These are phyloP conservation scores for Prinsepia uniflora DNA, from an alignment of 306 rosid species.

Conservation along the genomic window DNA sequence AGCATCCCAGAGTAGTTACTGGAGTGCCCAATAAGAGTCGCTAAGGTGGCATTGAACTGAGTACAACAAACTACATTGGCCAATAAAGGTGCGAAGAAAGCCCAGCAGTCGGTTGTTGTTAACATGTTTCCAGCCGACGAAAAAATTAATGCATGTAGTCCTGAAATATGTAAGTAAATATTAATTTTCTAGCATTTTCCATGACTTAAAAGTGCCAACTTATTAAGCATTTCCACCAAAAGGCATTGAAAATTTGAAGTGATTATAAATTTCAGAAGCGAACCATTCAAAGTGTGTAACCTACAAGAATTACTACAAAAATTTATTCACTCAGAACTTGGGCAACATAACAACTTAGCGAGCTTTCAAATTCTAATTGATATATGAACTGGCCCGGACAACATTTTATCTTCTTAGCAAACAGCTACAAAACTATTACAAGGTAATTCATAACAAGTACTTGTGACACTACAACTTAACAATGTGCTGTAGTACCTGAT, in stretches of 20 bases:
- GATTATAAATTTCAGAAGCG: neutral
- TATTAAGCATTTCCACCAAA: neutral
- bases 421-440: neutral
- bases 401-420: neutral
- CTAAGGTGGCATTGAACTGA: slow-evolving; percentile 50
- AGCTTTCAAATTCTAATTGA: neutral
- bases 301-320: neutral
- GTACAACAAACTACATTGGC: slow-evolving; percentile 72
- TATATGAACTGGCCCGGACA: neutral
- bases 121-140: slow-evolving; percentile 37
- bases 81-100: slow-evolving; percentile 62
- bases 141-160: slow-evolving; percentile 47
- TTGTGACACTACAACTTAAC: neutral
- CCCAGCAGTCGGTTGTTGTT: slow-evolving; percentile 61
- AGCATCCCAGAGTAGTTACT: slow-evolving; percentile 56
- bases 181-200: neutral
- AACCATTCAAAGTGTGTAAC: neutral
- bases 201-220: neutral
- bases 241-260: neutral
- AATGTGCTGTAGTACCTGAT: slow-evolving; percentile 38
- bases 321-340: neutral
- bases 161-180: slow-evolving; percentile 30
- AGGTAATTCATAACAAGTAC: neutral
- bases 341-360: neutral
- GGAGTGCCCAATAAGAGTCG: slow-evolving; percentile 52